Conservation (phyloP, 2,329 filamentous ascomycete species). For the Thielaviopsis ethacetica region DNA sequence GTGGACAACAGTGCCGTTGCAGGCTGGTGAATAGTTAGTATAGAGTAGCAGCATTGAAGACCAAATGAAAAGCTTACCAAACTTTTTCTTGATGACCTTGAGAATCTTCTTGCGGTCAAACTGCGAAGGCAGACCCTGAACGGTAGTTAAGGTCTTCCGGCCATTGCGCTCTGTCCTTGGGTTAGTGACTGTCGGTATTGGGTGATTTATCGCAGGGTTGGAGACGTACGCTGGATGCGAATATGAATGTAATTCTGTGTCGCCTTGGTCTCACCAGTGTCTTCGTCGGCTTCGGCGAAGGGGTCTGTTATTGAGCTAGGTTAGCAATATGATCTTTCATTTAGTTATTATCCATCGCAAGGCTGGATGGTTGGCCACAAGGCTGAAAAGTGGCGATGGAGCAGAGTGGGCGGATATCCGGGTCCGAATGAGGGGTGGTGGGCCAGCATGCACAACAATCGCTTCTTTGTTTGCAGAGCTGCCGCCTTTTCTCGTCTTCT, state of each 20-base stretch:
- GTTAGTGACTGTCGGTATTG: neutral
- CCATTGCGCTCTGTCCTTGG: constrained; percentile 80
- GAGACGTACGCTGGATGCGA: constrained; percentile 84
- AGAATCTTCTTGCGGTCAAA: constrained; percentile 99
- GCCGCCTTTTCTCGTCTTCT: neutral
- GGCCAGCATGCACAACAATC: neutral
- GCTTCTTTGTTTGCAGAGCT: neutral
- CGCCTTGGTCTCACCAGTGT: constrained; percentile 88
- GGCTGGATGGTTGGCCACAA: neutral
- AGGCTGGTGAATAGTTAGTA: constrained; percentile 40
- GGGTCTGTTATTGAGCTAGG: constrained; percentile 50
- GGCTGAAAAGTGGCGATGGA: constrained; percentile 1
- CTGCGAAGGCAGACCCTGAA: constrained; percentile 96
- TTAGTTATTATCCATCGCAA: neutral
- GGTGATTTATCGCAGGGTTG: neutral
- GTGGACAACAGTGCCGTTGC: constrained; percentile 98
- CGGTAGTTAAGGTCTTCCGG: constrained; percentile 99
- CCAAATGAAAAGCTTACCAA: constrained; percentile 43
- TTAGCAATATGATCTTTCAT: constrained; percentile 16
- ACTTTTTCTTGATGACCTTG: constrained; percentile 99
- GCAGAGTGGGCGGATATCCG: neutral
- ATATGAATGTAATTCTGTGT: constrained; percentile 98
- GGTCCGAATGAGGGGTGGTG: constrained; percentile 2
- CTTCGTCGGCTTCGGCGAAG: constrained; percentile 99
- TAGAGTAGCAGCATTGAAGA: constrained; percentile 8